Conservation (phyloP, 2,329 filamentous ascomycete genomes). For the Metarhizium humberi region DNA sequence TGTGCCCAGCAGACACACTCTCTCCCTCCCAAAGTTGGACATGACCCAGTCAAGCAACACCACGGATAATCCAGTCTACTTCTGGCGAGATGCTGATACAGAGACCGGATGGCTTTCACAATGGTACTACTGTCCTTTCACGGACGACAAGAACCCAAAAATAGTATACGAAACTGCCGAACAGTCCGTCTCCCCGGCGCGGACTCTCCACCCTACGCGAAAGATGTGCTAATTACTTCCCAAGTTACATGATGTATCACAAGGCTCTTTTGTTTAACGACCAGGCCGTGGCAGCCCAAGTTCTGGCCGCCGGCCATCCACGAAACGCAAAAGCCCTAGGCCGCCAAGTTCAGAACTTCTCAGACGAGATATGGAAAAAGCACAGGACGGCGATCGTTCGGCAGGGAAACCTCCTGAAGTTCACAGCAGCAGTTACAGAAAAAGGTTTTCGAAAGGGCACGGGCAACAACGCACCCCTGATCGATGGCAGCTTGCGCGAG, state of each 20-base stretch:
- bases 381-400: too few relatives aligned
- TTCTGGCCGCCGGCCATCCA: constrained; percentile 39
- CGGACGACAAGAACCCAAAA: constrained; percentile 22
- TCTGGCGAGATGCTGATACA: constrained; percentile 37
- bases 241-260: too few relatives aligned
- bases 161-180: constrained; percentile 40
- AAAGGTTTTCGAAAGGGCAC: too few relatives aligned
- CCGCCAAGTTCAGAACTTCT: constrained; percentile 43
- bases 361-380: constrained; percentile 38
- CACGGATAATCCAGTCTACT: constrained; percentile 25
- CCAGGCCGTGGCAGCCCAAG: constrained; percentile 29
- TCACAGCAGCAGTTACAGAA: too few relatives aligned
- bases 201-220: constrained; percentile 8
- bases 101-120: constrained; percentile 50
- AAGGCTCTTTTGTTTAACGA: constrained; percentile 32
- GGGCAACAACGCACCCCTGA: too few relatives aligned
- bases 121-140: constrained; percentile 48
- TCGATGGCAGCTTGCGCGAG: too few relatives aligned
- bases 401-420: too few relatives aligned
- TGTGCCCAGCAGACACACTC: too few relatives aligned
- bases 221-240: too few relatives aligned
- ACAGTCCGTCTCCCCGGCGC: constrained; percentile 27
- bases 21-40: too few relatives aligned
- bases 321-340: constrained; percentile 44
- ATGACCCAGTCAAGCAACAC: too few relatives aligned